phyloP scores from a whole-genome alignment of 768 basidiomycete species.

The Leccinum aurantiacum region DNA sequence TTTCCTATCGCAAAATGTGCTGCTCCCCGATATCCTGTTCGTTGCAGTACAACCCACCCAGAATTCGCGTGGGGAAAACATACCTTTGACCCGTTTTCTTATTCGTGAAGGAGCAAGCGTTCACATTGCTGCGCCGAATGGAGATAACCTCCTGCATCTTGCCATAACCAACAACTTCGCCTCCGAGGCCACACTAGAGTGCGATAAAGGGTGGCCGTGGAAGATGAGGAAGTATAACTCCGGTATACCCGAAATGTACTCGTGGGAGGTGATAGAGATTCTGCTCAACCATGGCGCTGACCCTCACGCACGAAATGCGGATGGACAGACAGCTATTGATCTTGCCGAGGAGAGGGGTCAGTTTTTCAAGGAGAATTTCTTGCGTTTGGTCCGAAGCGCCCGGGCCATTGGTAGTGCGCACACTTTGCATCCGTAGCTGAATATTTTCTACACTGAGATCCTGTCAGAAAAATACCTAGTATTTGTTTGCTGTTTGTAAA shows the following conservation, averaged over 20 bases:
- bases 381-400: background rate
- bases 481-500: no score
- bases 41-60: no score
- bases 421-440: background rate
- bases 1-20: background rate
- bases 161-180: background rate
- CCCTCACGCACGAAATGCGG: background rate
- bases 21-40: slow-evolving; percentile 1
- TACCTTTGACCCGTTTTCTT: background rate
- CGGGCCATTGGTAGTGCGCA: background rate
- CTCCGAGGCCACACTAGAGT: background rate
- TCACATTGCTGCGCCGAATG: background rate
- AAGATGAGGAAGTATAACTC: background rate
- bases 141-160: slow-evolving; percentile 1
- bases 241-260: no score
- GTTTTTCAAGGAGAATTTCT: background rate
- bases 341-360: background rate
- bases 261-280: background rate
- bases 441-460: background rate
- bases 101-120: no score
- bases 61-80: background rate
- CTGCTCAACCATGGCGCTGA: background rate
- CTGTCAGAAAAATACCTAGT: no score
- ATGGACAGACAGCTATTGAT: background rate
- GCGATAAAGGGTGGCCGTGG: background rate